phyloP scores from a whole-genome alignment of 169 alveolate species.

The Plasmodium inui region DNA sequence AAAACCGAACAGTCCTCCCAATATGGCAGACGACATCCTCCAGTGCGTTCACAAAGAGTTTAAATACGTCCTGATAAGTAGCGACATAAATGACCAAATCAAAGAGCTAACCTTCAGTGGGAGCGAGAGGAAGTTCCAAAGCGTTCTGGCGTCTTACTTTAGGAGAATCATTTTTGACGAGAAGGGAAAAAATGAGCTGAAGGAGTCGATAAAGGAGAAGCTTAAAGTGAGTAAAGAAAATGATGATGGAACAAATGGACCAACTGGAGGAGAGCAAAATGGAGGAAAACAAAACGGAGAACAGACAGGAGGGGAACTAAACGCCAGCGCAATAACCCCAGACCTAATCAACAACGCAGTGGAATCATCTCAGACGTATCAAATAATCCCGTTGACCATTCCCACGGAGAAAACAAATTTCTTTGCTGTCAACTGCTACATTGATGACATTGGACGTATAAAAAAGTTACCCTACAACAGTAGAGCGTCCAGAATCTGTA shows the following conservation, averaged over 20 bases:
- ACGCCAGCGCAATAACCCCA: conserved; percentile 29
- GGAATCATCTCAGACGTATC: conserved; percentile 76
- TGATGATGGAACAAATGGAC: conserved; percentile 24
- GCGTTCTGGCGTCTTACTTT: conserved; percentile 78
- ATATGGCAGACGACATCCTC: conserved; percentile 70
- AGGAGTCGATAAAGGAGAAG: conserved; percentile 77
- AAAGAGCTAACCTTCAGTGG: conserved; percentile 83
- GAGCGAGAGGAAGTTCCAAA: conserved; percentile 78
- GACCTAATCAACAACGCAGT: conserved; percentile 55
- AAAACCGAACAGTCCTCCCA: background rate
- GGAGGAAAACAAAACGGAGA: background rate
- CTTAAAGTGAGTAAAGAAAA: conserved; percentile 51
- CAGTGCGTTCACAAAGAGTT: conserved; percentile 78
- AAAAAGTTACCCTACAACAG: conserved; percentile 90
- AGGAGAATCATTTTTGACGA: conserved; percentile 77
- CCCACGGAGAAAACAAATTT: conserved; percentile 87
- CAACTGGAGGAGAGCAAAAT: background rate
- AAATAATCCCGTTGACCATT: conserved; percentile 91
- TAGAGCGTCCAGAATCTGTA: conserved; percentile 91
- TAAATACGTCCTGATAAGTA: conserved; percentile 82
- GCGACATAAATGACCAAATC: conserved; percentile 80
- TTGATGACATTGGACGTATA: conserved; percentile 91
- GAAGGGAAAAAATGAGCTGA: conserved; percentile 77
- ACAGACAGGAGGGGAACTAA: conserved; percentile 1
- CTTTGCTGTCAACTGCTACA: conserved; percentile 89